Evolutionary conservation across 2,329 filamentous ascomycete genomes (phyloP).

Genomic region (Domatiomyces catenatus): DNA sequence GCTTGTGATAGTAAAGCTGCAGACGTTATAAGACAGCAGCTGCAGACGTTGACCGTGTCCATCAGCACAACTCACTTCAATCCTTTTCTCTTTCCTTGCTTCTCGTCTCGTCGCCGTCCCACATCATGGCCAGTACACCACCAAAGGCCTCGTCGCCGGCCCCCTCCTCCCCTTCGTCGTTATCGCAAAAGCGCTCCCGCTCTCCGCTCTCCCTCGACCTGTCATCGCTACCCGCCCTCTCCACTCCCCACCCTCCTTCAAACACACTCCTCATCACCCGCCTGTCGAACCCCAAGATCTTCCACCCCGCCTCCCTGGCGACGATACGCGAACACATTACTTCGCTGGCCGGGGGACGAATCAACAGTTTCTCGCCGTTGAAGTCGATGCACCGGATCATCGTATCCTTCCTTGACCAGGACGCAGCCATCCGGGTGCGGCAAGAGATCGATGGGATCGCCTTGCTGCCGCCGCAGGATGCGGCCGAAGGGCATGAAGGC

Average conservation of each 20-base stretch:
- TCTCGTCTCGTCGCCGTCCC: background rate
- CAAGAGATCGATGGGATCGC: conserved; percentile 27
- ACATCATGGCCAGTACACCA: background rate
- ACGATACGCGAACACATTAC: conserved; percentile 30
- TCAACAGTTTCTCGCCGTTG: conserved; percentile 37
- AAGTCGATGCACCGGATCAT: conserved; percentile 36
- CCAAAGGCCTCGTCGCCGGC: conserved; percentile 14
- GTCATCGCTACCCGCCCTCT: conserved; percentile 30
- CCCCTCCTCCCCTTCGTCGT: conserved; percentile 19
- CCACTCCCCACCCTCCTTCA: conserved; percentile 31
- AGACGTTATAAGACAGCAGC: background rate
- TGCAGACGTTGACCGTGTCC: background rate
- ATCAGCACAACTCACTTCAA: background rate
- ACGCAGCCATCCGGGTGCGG: conserved; percentile 29
- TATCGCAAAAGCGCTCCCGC: conserved; percentile 13
- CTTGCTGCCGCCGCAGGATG: conserved; percentile 15
- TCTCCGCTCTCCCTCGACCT: conserved; percentile 31
- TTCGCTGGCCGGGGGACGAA: conserved; percentile 21
- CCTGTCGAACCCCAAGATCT: conserved; percentile 30
- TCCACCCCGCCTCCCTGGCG: conserved; percentile 30
- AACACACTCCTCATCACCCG: conserved; percentile 38
- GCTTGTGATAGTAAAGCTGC: background rate
- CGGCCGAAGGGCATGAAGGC: conserved; percentile 6
- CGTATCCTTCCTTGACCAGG: conserved; percentile 31
- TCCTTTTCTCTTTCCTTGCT: background rate